Evolutionary conservation across 2,329 filamentous ascomycete genomes (phyloP).

Genomic region (Beauveria caledonica): DNA sequence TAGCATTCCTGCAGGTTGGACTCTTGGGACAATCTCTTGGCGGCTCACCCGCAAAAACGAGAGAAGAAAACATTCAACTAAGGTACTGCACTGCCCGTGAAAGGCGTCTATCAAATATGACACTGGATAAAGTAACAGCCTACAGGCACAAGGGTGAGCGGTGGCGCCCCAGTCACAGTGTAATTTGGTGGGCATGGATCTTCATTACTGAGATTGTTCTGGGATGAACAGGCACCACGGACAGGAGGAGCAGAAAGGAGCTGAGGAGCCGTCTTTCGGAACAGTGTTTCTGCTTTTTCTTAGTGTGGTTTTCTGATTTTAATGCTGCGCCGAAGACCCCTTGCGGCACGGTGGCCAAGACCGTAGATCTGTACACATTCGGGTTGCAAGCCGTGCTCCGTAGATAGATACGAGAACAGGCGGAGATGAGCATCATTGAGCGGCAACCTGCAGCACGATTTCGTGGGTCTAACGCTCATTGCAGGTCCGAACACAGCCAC

Average conservation of each 20-base stretch:
- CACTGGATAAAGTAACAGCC: not conserved
- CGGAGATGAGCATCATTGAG: not conserved
- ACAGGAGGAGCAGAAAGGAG: not conserved
- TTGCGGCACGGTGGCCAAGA: not conserved
- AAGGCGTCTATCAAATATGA: not conserved
- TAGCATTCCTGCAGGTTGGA: no score
- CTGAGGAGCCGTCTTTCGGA: not conserved
- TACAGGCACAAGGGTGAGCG: not conserved
- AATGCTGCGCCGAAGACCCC: not conserved
- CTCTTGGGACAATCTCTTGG: no score
- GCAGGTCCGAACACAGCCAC: not conserved
- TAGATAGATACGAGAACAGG: not conserved
- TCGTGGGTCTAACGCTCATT: not conserved
- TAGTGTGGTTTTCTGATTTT: not conserved
- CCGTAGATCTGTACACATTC: constrained; percentile 7
- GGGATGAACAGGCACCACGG: not conserved
- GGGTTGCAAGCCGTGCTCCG: not conserved
- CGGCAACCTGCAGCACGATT: not conserved
- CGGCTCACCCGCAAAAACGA: no score
- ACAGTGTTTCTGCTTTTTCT: not conserved
- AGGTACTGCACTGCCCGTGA: not conserved
- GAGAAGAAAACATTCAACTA: not conserved
- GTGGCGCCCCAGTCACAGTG: not conserved
- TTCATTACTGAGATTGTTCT: not conserved
- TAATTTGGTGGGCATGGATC: constrained; percentile 3